Evolutionary conservation across 306 rosid species (phyloP).

Genomic region (Gastrolobium villosum): DNA sequence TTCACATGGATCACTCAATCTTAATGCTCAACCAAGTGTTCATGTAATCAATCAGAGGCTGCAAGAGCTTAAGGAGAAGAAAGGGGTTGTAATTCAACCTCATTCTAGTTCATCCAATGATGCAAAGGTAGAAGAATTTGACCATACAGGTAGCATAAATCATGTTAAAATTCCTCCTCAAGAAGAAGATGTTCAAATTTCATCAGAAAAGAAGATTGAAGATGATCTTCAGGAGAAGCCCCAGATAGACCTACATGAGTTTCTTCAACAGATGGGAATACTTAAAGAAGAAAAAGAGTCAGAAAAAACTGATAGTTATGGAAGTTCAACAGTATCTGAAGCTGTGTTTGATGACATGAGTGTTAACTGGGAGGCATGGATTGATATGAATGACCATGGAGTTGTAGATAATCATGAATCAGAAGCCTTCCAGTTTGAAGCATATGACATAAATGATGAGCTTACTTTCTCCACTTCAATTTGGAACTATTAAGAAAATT

Average conservation of each 20-base stretch:
- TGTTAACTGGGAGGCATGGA: conserved; percentile 82
- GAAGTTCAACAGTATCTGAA: conserved; percentile 58
- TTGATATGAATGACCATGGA: conserved; percentile 65
- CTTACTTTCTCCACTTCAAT: conserved; percentile 70
- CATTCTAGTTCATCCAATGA: conserved; percentile 60
- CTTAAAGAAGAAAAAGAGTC: conserved; percentile 62
- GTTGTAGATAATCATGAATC: conserved; percentile 61
- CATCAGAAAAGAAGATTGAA: conserved; percentile 46
- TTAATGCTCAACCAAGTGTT: conserved; percentile 94
- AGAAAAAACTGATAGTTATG: conserved; percentile 55
- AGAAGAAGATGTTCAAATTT: conserved; percentile 49
- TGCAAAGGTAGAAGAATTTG: conserved; percentile 48
- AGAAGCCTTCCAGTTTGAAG: conserved; percentile 58
- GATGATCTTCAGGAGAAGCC: conserved; percentile 75
- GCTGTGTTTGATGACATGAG: conserved; percentile 62
- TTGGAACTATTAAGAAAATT: conserved; percentile 74
- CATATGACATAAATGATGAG: conserved; percentile 67
- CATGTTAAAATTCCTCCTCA: conserved; percentile 39
- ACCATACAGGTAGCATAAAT: conserved; percentile 4
- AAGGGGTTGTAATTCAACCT: conserved; percentile 50
- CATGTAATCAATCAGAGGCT: conserved; percentile 95
- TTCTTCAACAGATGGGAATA: conserved; percentile 92
- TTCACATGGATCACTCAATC: conserved; percentile 75
- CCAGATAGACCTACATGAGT: conserved; percentile 96
- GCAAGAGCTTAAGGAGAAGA: conserved; percentile 74